Evolutionary conservation across 73 alveolate genomes (phyloP).

Genomic region (Paramecium pentaurelia): DNA sequence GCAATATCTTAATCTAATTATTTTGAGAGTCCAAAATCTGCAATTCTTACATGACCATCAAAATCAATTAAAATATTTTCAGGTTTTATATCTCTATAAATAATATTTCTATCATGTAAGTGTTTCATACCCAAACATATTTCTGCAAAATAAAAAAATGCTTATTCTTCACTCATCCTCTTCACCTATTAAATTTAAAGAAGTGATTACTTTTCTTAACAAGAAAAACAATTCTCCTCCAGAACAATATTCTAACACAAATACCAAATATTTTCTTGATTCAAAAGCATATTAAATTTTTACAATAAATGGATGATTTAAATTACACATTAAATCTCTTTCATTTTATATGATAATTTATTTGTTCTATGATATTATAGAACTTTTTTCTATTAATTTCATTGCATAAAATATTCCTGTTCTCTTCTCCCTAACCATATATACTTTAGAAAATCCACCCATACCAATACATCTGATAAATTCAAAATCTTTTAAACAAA

Average conservation of each 20-base stretch:
- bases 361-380: background rate
- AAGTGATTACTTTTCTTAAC: slow-evolving; percentile 60
- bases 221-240: slow-evolving; percentile 67
- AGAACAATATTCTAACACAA: slow-evolving; percentile 87
- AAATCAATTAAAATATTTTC: slow-evolving; percentile 73
- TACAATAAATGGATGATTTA: slow-evolving; percentile 84
- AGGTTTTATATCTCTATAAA: slow-evolving; percentile 87
- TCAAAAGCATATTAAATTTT: slow-evolving; percentile 86
- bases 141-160: slow-evolving; percentile 70
- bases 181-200: background rate
- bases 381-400: slow-evolving; percentile 32
- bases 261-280: slow-evolving; percentile 75
- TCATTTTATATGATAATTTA: slow-evolving; percentile 67
- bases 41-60: slow-evolving; percentile 64
- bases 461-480: slow-evolving; percentile 46
- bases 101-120: slow-evolving; percentile 74
- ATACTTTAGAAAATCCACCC: slow-evolving; percentile 54
- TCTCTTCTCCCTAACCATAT: slow-evolving; percentile 20
- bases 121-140: slow-evolving; percentile 76
- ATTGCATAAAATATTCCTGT: slow-evolving; percentile 27
- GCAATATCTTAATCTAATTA: slow-evolving; percentile 46
- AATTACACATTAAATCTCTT: slow-evolving; percentile 78
- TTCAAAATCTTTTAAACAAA: slow-evolving; percentile 12
- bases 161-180: slow-evolving; percentile 67
- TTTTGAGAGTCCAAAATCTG: slow-evolving; percentile 71